Percentiles rank a stretch among this genome's conserved stretches.
phyloP scores from a whole-genome alignment of 352 stramenopile genomes.

The Plasmopara viticola region DNA sequence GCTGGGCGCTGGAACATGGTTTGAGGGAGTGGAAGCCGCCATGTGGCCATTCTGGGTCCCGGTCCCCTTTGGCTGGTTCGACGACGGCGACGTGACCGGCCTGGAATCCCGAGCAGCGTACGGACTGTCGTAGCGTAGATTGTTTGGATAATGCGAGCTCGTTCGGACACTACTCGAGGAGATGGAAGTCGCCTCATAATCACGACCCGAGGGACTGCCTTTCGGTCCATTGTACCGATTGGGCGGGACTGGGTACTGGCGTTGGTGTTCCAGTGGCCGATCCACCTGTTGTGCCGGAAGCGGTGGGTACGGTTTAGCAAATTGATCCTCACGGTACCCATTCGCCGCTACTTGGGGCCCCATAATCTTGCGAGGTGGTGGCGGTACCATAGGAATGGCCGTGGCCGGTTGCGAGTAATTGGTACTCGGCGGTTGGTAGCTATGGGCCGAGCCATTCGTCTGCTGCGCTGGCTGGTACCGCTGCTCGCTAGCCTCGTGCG shows the following conservation, averaged over 20 bases:
- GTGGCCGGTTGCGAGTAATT: constrained; percentile 16
- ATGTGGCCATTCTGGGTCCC: background rate
- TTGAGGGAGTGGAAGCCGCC: constrained; percentile 17
- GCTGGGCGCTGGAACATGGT: constrained; percentile 13
- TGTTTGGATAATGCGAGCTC: too few species aligned
- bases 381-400: constrained; percentile 7
- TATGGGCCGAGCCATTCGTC: constrained; percentile 19
- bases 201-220: too few species aligned
- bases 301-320: constrained; percentile 18
- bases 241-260: constrained; percentile 10
- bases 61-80: too few species aligned
- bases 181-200: constrained; percentile 9
- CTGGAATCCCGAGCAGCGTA: too few species aligned
- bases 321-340: too few species aligned
- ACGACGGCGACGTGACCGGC: too few species aligned
- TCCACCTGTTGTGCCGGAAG: constrained; percentile 15
- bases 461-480: constrained; percentile 43
- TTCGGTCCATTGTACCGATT: constrained; percentile 20
- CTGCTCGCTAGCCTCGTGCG: constrained; percentile 23
- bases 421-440: constrained; percentile 17
- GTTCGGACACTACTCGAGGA: constrained; percentile 8
- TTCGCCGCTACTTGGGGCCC: constrained; percentile 27
- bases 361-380: constrained; percentile 21
- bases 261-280: constrained; percentile 3
- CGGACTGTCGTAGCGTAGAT: too few species aligned